Percentiles rank a stretch among this genome's conserved stretches.
Conservation (phyloP, 2,329 filamentous ascomycete genomes). For the Dothidotthia symphoricarpi region DNA sequence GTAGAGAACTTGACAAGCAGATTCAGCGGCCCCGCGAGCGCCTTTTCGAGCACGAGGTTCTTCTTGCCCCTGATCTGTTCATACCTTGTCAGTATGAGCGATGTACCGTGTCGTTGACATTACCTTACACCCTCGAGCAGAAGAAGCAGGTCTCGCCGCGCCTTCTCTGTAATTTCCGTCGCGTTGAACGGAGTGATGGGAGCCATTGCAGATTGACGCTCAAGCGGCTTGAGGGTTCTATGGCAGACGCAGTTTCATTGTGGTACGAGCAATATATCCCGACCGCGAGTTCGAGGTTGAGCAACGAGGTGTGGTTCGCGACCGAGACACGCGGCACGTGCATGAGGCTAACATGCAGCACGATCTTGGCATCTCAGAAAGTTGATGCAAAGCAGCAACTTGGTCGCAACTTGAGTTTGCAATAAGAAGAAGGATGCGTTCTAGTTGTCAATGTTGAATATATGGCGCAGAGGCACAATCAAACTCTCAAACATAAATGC, state of each 20-base stretch:
- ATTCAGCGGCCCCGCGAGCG: constrained; percentile 83
- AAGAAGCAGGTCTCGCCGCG: constrained; percentile 83
- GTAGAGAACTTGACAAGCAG: constrained; percentile 93
- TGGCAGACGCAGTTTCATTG: too few species aligned
- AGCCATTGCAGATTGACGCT: constrained; percentile 53
- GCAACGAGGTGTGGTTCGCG: neutral
- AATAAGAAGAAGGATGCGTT: too few species aligned
- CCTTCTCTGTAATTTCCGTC: constrained; percentile 74
- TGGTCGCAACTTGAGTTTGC: too few species aligned
- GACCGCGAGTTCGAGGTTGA: neutral
- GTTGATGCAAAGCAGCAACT: too few species aligned
- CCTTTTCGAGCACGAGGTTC: constrained; percentile 90
- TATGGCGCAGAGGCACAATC: too few species aligned
- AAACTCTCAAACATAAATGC: too few species aligned
- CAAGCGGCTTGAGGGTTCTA: too few species aligned
- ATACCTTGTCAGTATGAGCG: constrained; percentile 33
- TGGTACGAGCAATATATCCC: too few species aligned
- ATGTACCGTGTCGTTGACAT: constrained; percentile 30
- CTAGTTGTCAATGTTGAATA: too few species aligned
- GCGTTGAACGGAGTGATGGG: constrained; percentile 69
- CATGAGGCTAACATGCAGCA: constrained; percentile 7
- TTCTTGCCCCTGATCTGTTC: constrained; percentile 93
- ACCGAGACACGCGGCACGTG: constrained; percentile 4
- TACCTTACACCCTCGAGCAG: constrained; percentile 91
- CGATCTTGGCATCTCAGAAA: neutral